phyloP scores from a whole-genome alignment of 2,329 filamentous ascomycete genomes.

The Trichophyton simii region DNA sequence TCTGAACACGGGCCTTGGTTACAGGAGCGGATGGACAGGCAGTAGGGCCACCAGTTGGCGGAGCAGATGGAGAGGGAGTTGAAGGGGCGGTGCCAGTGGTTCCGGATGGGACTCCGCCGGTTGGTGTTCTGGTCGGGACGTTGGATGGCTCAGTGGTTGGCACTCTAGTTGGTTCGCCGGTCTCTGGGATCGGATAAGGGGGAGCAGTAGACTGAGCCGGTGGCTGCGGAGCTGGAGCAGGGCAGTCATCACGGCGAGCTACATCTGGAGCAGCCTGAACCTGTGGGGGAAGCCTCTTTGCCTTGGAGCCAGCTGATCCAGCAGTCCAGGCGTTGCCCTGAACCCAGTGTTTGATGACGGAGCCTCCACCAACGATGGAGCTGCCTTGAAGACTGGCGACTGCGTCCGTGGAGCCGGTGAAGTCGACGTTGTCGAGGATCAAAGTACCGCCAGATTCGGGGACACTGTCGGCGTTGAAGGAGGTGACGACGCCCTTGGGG shows the following conservation, averaged over 20 bases:
- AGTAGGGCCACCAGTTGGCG: slow-evolving; percentile 4
- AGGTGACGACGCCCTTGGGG: slow-evolving; percentile 61
- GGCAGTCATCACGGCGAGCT: not conserved
- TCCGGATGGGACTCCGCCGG: slow-evolving; percentile 3
- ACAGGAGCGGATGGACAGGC: slow-evolving; percentile 21
- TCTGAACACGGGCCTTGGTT: slow-evolving; percentile 44
- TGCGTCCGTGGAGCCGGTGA: slow-evolving; percentile 55
- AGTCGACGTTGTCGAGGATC: slow-evolving; percentile 81
- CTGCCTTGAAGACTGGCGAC: slow-evolving; percentile 48
- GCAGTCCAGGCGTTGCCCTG: slow-evolving; percentile 63
- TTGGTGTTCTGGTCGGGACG: not conserved
- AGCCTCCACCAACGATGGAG: slow-evolving; percentile 55
- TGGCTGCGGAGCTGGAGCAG: not conserved
- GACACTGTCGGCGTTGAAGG: slow-evolving; percentile 51
- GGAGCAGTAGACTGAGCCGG: not conserved
- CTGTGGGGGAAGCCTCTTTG: slow-evolving; percentile 5
- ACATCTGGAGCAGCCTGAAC: not conserved
- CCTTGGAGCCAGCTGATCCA: slow-evolving; percentile 3
- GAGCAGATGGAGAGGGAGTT: slow-evolving; percentile 12
- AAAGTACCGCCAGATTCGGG: slow-evolving; percentile 65
- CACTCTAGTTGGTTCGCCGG: slow-evolving; percentile 1
- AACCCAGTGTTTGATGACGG: slow-evolving; percentile 57
- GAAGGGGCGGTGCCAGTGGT: slow-evolving; percentile 8
- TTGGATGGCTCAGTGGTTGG: slow-evolving; percentile 4
- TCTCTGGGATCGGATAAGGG: not conserved